Conservation (phyloP, 208 protist species). For the Phytomonas serpens region DNA sequence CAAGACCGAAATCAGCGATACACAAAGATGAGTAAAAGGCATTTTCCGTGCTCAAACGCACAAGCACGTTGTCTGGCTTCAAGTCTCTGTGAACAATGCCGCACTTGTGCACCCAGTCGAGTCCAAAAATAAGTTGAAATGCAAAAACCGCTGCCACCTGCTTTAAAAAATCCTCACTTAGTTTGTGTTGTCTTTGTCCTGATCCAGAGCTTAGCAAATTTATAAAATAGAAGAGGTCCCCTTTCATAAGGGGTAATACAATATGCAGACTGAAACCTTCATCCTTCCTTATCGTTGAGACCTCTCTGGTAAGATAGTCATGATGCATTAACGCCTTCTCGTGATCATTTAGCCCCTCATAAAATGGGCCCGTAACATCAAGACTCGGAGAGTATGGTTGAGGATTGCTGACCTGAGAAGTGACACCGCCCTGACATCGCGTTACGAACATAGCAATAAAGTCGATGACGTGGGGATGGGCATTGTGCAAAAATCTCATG, state of each 20-base stretch:
- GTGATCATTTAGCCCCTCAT: constrained; percentile 19
- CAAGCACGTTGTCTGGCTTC: constrained; percentile 96
- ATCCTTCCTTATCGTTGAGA: constrained; percentile 17
- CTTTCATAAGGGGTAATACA: constrained; percentile 85
- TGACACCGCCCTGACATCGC: constrained; percentile 21
- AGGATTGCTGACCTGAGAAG: background rate
- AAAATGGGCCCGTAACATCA: constrained; percentile 31
- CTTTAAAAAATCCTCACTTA: constrained; percentile 41
- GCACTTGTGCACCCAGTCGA: constrained; percentile 87
- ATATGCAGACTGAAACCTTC: constrained; percentile 81
- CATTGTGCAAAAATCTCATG: constrained; percentile 90
- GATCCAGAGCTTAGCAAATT: constrained; percentile 16
- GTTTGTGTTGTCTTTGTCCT: background rate
- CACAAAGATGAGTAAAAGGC: constrained; percentile 57
- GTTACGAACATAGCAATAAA: constrained; percentile 95
- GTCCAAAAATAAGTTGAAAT: constrained; percentile 82
- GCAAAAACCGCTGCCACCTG: constrained; percentile 67
- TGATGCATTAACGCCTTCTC: constrained; percentile 36
- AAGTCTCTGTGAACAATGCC: constrained; percentile 93
- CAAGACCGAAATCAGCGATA: constrained; percentile 88
- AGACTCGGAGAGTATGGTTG: constrained; percentile 16
- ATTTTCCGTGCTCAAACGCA: constrained; percentile 56
- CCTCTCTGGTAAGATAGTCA: constrained; percentile 19
- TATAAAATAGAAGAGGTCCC: constrained; percentile 75
- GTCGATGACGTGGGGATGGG: constrained; percentile 92